Evolutionary conservation across 208 protist species (phyloP).

Genomic region (Strigomonas galati): DNA sequence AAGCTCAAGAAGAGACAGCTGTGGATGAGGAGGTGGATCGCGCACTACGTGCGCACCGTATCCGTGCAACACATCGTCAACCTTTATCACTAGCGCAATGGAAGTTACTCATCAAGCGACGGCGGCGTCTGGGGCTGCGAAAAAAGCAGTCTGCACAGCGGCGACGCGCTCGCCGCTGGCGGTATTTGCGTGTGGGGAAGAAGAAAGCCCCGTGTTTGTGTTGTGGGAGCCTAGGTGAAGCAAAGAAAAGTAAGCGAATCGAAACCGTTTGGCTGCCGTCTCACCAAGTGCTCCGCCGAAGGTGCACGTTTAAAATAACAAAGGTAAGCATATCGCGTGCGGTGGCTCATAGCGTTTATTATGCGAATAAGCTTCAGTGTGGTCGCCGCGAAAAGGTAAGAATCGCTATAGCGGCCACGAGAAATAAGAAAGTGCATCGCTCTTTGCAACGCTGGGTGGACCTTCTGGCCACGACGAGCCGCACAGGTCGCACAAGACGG

Average conservation of each 20-base stretch:
- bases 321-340: background rate
- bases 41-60: constrained; percentile 18
- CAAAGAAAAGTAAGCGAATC: too few species aligned
- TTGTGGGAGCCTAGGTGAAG: background rate
- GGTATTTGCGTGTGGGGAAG: constrained; percentile 23
- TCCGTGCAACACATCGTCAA: constrained; percentile 35
- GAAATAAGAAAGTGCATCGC: constrained; percentile 52
- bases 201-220: background rate
- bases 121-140: constrained; percentile 38
- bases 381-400: background rate
- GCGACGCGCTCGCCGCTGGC: constrained; percentile 12
- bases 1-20: too few species aligned
- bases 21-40: background rate
- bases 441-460: constrained; percentile 59
- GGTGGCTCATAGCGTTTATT: too few species aligned
- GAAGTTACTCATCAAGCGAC: constrained; percentile 37
- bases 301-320: background rate
- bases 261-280: background rate
- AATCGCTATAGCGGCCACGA: constrained; percentile 12
- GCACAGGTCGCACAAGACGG: background rate
- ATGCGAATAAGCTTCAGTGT: too few species aligned
- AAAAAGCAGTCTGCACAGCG: constrained; percentile 22
- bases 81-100: constrained; percentile 37
- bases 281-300: background rate
- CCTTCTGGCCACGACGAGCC: constrained; percentile 6